Conservation (phyloP, 1,284 basidiomycete species). For the Naganishia sp. region DNA sequence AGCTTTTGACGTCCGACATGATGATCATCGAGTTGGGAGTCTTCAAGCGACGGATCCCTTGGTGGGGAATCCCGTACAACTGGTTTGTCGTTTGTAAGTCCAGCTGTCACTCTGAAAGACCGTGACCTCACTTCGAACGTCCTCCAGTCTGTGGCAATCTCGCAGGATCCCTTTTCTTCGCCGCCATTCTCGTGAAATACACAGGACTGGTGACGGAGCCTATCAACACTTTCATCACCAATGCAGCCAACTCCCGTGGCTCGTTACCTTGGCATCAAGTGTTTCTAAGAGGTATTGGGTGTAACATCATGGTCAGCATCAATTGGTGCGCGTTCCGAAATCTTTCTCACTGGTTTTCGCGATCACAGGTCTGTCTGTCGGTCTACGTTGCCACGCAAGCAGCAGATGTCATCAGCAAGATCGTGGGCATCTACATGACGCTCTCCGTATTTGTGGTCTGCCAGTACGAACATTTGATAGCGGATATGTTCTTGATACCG, state of each 20-base stretch:
- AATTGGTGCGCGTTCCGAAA: not conserved
- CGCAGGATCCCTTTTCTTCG: slow-evolving; percentile 43
- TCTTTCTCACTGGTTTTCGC: too few species aligned
- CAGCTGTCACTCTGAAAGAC: not conserved
- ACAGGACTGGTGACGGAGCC: slow-evolving; percentile 29
- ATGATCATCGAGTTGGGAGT: slow-evolving; percentile 35
- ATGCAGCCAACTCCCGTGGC: slow-evolving; percentile 28
- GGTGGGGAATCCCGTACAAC: slow-evolving; percentile 32
- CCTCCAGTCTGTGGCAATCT: slow-evolving; percentile 42
- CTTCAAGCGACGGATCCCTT: slow-evolving; percentile 29
- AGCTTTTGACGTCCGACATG: slow-evolving; percentile 35
- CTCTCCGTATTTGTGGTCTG: slow-evolving; percentile 43
- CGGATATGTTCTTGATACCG: slow-evolving; percentile 44
- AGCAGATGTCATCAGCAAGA: slow-evolving; percentile 27
- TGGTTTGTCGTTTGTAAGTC: slow-evolving; percentile 32
- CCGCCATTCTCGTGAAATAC: slow-evolving; percentile 37
- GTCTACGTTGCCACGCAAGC: slow-evolving; percentile 27
- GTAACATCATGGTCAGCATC: slow-evolving; percentile 43
- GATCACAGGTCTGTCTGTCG: slow-evolving; percentile 28
- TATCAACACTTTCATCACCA: slow-evolving; percentile 24
- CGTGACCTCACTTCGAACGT: not conserved
- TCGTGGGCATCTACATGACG: slow-evolving; percentile 38
- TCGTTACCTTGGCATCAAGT: slow-evolving; percentile 36
- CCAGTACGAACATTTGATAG: slow-evolving; percentile 46
- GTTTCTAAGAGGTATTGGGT: slow-evolving; percentile 45